Evolutionary conservation across 2,329 filamentous ascomycete genomes (phyloP), one percentile per base, ranked within the genome.

Genomic region (Pyricularia sp.): DNA sequence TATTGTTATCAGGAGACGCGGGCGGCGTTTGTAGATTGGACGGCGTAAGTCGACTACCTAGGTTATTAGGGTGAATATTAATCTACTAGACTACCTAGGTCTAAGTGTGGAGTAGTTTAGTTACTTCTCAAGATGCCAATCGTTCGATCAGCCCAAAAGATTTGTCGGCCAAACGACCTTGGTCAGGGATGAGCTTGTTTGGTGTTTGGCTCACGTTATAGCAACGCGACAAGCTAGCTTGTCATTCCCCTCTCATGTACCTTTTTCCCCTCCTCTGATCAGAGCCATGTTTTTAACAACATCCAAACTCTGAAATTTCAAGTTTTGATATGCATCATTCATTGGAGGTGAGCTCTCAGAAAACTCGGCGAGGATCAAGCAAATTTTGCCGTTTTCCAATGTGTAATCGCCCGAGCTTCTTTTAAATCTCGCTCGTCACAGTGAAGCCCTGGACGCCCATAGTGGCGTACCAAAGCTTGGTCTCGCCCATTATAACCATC

Each of bases 401-500:
- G 19, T 62, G 22, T 9, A 60, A 19, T 24, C 31, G 12, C 3
- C 24, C 16, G 81, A 80, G 22, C 77, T 35, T 35, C 40, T n/a
- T 12, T 77, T 57, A 78, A 75, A 65, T 60, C 63, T 65, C 63
- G 10, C 31, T 65, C 33, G 24, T 44, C 1, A 70, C 59, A 60
- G 69, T 67, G 1, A 65, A 68, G 0, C 71, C 72, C 35, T 67
- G 64, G 0, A 68, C 72, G 1, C 63, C 70, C 60, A 79, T 65
- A 3, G 73, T 77, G 1, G 71, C 77, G 66, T 75, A 78, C 65
- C 72, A 79, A 44, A 78, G 70, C 67, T 76, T 68, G 2, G 75
- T 77, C 70, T 78, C 76, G 0, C 74, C 75, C n/a, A 74, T 71
- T 22, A 79, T 75, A n/a, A 79, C 73, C 73, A 79, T 72, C 16